Evolutionary conservation across 2,329 filamentous ascomycete species (phyloP), one percentile per base, ranked within the genome.

Genomic region (Plectosphaerella sp.): DNA sequence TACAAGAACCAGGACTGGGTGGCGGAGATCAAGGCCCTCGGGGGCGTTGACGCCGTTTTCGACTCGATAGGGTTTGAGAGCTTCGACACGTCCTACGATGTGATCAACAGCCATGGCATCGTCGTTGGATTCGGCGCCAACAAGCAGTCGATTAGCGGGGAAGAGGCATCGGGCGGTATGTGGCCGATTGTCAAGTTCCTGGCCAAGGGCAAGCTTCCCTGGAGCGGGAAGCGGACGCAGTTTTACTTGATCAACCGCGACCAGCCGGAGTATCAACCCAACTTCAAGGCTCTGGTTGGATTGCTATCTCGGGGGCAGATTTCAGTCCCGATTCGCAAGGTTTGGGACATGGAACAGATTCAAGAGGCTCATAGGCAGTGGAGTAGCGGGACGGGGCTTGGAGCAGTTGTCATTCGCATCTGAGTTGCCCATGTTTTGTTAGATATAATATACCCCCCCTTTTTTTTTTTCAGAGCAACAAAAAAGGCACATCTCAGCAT

Each of bases 1-100:
- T 79, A 79, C 63, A 67, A 63, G 12, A 65, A 78, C 60, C 78
- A 78, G 60, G 58, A 70, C 49, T 79, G 76, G 76, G 75, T 78
- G 43, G 50, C 52, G n/a, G 63, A 62, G 9, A 76, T 78, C 72
- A 69, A 71, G 37, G 62, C 58, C 7, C 57, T 73, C 5, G 75
- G 75, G 7, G 75, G 76, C 16, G 75, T 67, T 0, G 68, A 78
- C 51, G 69, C 67, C 12, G 70, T 76, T 22, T 77, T 74, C 50
- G 77, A 79, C 20, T 65, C 76, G 0, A 68, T 79, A 3, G 75
- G 75, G 39, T 77, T 72, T 54, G 73, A 77, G 51, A 75, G 72
- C 51, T 79, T 67, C 57, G 73, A 77, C 52, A 74, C 78, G 56
- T 74, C 70, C n/a, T 78, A 68, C 64, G 61, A 63, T 4, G 75